Conservation (phyloP, 2,329 filamentous ascomycete genomes). For the Colletotrichum eleusines region DNA sequence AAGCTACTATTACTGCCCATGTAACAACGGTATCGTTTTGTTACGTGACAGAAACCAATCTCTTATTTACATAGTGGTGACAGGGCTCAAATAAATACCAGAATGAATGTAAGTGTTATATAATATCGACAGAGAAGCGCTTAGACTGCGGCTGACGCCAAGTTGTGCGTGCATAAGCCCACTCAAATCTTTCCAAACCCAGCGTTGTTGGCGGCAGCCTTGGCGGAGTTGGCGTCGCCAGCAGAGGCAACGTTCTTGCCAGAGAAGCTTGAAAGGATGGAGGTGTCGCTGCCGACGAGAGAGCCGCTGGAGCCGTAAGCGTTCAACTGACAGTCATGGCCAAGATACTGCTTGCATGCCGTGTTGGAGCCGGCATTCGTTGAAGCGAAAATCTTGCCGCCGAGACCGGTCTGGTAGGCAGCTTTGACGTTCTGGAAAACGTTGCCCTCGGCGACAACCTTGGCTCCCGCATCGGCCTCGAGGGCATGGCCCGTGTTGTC, state of each 20-base stretch:
- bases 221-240: slow-evolving; percentile 49
- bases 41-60: no score
- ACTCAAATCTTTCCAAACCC: slow-evolving; percentile 60
- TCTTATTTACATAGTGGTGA: no score
- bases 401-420: slow-evolving; percentile 52
- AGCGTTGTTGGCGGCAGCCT: slow-evolving; percentile 55
- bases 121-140: no score
- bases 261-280: slow-evolving; percentile 60
- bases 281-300: slow-evolving; percentile 57
- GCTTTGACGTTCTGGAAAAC: slow-evolving; percentile 66
- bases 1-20: no score
- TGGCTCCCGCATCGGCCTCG: slow-evolving; percentile 59
- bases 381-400: slow-evolving; percentile 49
- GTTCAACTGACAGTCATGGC: slow-evolving; percentile 64
- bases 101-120: no score
- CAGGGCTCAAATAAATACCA: no score
- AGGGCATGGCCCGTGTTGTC: slow-evolving; percentile 63
- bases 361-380: no score
- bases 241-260: slow-evolving; percentile 57
- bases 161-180: no score
- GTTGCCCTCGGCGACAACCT: slow-evolving; percentile 66
- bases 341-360: slow-evolving; percentile 48
- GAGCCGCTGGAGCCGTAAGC: slow-evolving; percentile 56
- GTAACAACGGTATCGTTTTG: no score
- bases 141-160: no score